phyloP scores from a whole-genome alignment of 177 flowering plant species.

The Telopea speciosissima region DNA sequence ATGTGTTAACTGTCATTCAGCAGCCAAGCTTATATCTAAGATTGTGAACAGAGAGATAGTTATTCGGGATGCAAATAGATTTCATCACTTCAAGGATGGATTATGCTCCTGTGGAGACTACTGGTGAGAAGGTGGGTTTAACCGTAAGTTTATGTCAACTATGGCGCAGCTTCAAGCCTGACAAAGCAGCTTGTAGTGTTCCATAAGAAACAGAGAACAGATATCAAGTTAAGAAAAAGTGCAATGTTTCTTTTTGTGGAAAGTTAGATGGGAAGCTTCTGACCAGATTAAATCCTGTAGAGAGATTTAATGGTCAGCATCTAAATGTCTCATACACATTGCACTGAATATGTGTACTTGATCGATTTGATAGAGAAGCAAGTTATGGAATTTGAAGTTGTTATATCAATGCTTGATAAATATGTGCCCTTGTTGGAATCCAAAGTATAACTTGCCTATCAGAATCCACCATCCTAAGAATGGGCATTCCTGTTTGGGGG shows the following conservation, averaged over 20 bases:
- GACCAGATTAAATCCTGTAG: too few relatives aligned
- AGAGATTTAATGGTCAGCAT: too few relatives aligned
- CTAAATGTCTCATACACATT: too few relatives aligned
- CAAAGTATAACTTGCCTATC: slow-evolving; percentile 48
- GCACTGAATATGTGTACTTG: slow-evolving; percentile 51
- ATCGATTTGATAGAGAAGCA: slow-evolving; percentile 78
- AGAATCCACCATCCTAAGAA: slow-evolving; percentile 12
- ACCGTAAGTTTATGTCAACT: background rate
- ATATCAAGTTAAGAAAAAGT: background rate
- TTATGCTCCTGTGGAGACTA: background rate
- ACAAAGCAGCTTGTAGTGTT: background rate
- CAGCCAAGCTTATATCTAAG: background rate
- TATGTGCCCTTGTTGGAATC: slow-evolving; percentile 57
- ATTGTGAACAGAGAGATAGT: background rate
- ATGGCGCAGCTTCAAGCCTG: too few relatives aligned
- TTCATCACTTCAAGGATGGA: background rate
- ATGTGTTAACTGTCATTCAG: background rate
- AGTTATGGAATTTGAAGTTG: slow-evolving; percentile 81
- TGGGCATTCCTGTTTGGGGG: background rate
- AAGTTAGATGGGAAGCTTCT: background rate
- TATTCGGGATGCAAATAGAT: background rate
- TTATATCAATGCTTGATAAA: slow-evolving; percentile 68
- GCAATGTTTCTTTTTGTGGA: background rate
- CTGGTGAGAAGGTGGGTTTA: background rate
- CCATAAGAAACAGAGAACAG: background rate